Evolutionary conservation across 345 rosid species (phyloP), one percentile per base, ranked within the genome.

Genomic region (Litchi chinensis): DNA sequence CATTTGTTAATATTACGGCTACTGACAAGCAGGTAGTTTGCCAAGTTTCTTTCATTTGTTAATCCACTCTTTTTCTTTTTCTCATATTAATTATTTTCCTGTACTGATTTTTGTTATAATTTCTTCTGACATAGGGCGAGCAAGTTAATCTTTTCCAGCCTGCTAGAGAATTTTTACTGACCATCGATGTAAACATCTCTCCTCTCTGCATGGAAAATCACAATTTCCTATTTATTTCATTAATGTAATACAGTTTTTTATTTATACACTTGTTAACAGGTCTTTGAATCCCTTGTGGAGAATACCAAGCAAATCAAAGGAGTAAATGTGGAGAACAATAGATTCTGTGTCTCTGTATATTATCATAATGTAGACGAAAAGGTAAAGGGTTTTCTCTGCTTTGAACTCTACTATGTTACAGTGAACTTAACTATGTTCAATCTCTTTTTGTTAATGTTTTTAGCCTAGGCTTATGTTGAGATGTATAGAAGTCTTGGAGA

Each of bases 311-410:
- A 86, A 13, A 91, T 95, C 73, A 77, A 89, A 68, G 98, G 99
- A 8, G 95, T 87, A 56, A 88, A 80, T 64, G 94, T 95, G 28
- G 99, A 95, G 86, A 89, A 90, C 79, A 93, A 95, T 76, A 95
- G 89, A 86, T 95, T 94, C 86, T 94, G 98, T 19, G 89, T 91
- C 75, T 94, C 99, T 70, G 98, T 95, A 59, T 98, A 95, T 86
- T 95, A 91, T 81, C 98, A 98, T 62, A 95, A 91, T 32, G 99
- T 94, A 50, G 97, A 92, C 72, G 91, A 86, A 73, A 82, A 89
- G 91, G 99, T 91, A 76, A 26, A 68, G 28, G 6, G 9, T 64
- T 44, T 24, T 70, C 50, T 59, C 21, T 22, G 68, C 13, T 54
- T 63, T 28, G 2, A n/a, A n/a, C n/a, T n/a, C n/a, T n/a, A n/a